A percentile compares a stretch with the other conserved stretches of the same genome.
These are phyloP conservation scores for Acarospora socialis DNA, from an alignment of 2,329 filamentous ascomycete genomes.

Conservation along the genomic window DNA sequence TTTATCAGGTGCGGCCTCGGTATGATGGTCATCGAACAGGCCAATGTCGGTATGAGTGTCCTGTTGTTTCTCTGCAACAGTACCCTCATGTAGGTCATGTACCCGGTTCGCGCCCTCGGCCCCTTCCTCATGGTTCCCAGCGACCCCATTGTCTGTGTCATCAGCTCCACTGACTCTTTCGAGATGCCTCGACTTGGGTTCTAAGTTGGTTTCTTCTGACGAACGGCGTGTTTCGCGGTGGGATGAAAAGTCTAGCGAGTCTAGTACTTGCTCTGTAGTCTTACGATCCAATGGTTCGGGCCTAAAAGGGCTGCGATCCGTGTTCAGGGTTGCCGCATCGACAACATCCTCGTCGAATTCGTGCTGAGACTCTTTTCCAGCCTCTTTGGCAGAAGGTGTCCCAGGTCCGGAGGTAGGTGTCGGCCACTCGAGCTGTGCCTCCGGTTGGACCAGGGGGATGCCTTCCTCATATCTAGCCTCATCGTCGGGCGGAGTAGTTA, in stretches of 20 bases:
- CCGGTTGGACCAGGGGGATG: slow-evolving; percentile 42
- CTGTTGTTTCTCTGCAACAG: slow-evolving; percentile 8
- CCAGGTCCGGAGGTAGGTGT: too few relatives aligned
- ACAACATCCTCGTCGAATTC: too few relatives aligned
- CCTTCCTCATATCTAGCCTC: slow-evolving; percentile 57
- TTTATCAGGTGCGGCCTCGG: slow-evolving; percentile 22
- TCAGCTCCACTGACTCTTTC: slow-evolving; percentile 1
- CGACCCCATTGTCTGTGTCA: slow-evolving; percentile 15
- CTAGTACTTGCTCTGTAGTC: slow-evolving; percentile 53
- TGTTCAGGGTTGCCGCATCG: too few relatives aligned
- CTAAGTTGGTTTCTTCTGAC: slow-evolving; percentile 6
- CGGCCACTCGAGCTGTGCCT: slow-evolving; percentile 15
- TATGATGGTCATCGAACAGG: too few relatives aligned
- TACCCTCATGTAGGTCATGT: too few relatives aligned
- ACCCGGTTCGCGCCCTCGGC: too few relatives aligned
- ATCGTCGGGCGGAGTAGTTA: slow-evolving; percentile 23
- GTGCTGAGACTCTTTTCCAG: too few relatives aligned
- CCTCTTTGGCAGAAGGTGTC: too few relatives aligned
- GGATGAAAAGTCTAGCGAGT: slow-evolving; percentile 30
- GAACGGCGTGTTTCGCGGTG: slow-evolving; percentile 11
- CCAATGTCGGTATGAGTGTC: too few relatives aligned
- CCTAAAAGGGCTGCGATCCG: too few relatives aligned
- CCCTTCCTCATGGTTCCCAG: too few relatives aligned
- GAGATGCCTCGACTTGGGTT: slow-evolving; percentile 16
- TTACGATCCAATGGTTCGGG: slow-evolving; percentile 44